phyloP scores from a whole-genome alignment of 192 early-diverging fungal genomes.

The Lunasporangiospora selenospora region DNA sequence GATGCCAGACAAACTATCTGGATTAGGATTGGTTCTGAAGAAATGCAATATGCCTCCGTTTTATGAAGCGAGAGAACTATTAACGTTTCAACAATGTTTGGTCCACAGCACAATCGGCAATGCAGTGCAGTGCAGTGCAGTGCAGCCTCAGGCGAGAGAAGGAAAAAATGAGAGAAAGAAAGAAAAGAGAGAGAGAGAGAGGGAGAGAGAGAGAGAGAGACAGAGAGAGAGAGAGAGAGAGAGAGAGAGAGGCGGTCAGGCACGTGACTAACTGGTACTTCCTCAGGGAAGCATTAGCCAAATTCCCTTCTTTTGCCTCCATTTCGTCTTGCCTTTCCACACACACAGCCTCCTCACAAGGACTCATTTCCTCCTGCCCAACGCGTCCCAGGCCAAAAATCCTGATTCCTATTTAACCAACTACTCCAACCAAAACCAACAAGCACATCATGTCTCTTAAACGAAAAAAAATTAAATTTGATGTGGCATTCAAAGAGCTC shows the following conservation, averaged over 20 bases:
- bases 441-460: constrained; percentile 56
- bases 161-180: background rate
- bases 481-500: constrained; percentile 54
- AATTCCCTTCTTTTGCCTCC: background rate
- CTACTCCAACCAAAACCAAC: background rate
- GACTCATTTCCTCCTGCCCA: background rate
- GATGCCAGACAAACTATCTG: too few relatives aligned
- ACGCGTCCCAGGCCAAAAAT: too few relatives aligned
- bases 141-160: too few relatives aligned
- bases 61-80: too few relatives aligned
- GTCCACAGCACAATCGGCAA: too few relatives aligned
- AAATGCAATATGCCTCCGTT: too few relatives aligned
- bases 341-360: background rate
- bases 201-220: background rate
- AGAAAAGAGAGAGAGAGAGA: background rate
- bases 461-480: constrained; percentile 60
- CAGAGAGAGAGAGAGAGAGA: background rate
- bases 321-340: background rate
- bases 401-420: background rate
- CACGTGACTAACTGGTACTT: background rate
- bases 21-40: too few relatives aligned
- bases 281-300: background rate
- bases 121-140: too few relatives aligned
- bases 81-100: too few relatives aligned
- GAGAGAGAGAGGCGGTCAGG: background rate